These are phyloP conservation scores for Chlamydomonas asymmetrica DNA, from an alignment of 139 green algal species.

Conservation along the genomic window DNA sequence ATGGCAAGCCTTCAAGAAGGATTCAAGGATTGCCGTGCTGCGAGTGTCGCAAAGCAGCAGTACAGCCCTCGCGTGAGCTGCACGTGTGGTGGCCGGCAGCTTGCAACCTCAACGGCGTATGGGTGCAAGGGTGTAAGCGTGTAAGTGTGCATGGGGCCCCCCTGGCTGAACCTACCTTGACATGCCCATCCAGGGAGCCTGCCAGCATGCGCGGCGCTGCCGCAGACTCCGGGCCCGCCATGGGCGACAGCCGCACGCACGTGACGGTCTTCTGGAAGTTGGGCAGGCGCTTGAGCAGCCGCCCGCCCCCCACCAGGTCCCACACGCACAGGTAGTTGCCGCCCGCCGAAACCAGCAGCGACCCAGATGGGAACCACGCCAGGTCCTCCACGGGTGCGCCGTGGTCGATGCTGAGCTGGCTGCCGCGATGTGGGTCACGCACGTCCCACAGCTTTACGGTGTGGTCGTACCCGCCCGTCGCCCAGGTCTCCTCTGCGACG, in stretches of 20 bases:
- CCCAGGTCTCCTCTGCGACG: slow-evolving; percentile 62
- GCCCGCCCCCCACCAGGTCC: slow-evolving; percentile 78
- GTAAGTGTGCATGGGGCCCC: no score
- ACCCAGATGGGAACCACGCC: slow-evolving; percentile 77
- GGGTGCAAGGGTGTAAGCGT: no score
- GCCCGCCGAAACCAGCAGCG: slow-evolving; percentile 71
- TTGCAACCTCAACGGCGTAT: no score
- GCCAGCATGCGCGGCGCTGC: slow-evolving; percentile 82
- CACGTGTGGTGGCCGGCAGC: no score
- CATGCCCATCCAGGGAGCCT: slow-evolving; percentile 88
- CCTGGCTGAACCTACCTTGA: slow-evolving; percentile 82
- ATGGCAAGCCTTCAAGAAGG: no score
- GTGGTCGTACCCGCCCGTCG: slow-evolving; percentile 86
- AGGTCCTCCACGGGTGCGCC: slow-evolving; percentile 82
- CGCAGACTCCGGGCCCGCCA: slow-evolving; percentile 52
- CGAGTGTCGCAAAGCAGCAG: no score
- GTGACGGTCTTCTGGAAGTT: slow-evolving; percentile 97
- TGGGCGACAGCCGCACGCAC: slow-evolving; percentile 57
- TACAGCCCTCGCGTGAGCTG: no score
- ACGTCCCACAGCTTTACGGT: slow-evolving; percentile 85
- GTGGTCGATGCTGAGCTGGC: slow-evolving; percentile 68
- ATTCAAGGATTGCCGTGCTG: no score
- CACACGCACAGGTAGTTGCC: slow-evolving; percentile 91
- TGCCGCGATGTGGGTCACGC: slow-evolving; percentile 32
- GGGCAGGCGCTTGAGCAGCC: slow-evolving; percentile 67